Evolutionary conservation across 169 alveolate species (phyloP).

Genomic region (Plasmodium vivax): DNA sequence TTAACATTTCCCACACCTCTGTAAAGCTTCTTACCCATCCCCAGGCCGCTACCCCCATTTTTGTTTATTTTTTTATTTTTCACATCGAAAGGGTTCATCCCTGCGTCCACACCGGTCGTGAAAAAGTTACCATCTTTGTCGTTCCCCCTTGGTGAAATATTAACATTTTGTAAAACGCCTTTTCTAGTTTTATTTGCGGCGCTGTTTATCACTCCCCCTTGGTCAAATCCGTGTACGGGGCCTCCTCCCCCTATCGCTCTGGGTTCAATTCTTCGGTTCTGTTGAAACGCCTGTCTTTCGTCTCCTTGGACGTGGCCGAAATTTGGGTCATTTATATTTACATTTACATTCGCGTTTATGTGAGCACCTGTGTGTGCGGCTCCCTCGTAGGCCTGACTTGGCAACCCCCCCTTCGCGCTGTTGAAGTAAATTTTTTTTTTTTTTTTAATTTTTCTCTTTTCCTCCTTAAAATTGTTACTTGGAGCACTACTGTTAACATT

Average conservation of each 20-base stretch:
- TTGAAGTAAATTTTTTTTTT: neutral
- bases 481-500: conserved; percentile 1
- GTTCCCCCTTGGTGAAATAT: neutral
- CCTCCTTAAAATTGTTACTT: conserved; percentile 7
- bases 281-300: neutral
- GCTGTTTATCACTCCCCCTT: neutral
- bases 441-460: conserved; percentile 5
- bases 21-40: neutral
- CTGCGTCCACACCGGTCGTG: neutral
- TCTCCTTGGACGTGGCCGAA: neutral
- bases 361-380: neutral
- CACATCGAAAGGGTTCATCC: neutral
- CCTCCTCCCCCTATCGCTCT: neutral
- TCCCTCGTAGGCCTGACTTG: neutral
- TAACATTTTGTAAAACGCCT: conserved; percentile 3
- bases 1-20: neutral
- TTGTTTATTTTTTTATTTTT: conserved; percentile 22
- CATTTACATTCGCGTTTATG: neutral
- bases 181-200: neutral
- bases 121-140: conserved; percentile 1
- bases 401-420: neutral
- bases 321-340: neutral
- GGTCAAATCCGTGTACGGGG: neutral
- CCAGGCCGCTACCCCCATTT: neutral
- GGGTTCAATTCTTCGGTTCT: neutral